These are phyloP conservation scores for Quercus phellos DNA, from an alignment of 331 rosid genomes.

Conservation along the genomic window DNA sequence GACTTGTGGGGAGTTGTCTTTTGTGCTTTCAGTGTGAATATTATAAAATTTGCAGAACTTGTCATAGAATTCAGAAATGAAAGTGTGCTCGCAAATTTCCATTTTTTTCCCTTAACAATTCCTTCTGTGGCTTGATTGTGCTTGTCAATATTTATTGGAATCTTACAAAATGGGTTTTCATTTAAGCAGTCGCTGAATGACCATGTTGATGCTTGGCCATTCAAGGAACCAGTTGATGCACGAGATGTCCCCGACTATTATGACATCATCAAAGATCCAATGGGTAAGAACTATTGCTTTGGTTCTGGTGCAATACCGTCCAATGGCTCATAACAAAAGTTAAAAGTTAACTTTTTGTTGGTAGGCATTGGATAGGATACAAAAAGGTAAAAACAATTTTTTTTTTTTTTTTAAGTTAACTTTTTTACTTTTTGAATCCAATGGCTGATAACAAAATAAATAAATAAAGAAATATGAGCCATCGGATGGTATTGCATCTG, in stretches of 20 bases:
- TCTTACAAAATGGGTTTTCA: conserved; percentile 7
- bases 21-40: neutral
- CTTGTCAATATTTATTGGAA: neutral
- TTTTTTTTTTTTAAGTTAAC: too few relatives aligned
- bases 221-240: conserved; percentile 90
- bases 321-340: too few relatives aligned
- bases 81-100: neutral
- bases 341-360: too few relatives aligned
- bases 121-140: neutral
- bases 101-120: too few relatives aligned
- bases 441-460: too few relatives aligned
- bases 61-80: neutral
- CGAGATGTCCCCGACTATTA: conserved; percentile 97
- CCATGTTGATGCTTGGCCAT: conserved; percentile 94
- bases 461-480: too few relatives aligned
- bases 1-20: neutral
- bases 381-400: too few relatives aligned
- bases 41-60: neutral
- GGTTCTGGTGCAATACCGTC: too few relatives aligned
- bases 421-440: too few relatives aligned
- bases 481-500: too few relatives aligned
- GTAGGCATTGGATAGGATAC: too few relatives aligned
- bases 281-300: conserved; percentile 50
- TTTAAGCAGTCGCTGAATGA: conserved; percentile 67
- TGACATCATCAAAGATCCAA: conserved; percentile 90